Percentiles rank a stretch among this genome's conserved stretches.
These are phyloP conservation scores for Cryphonectria nitschkei DNA, from an alignment of 2,329 filamentous ascomycete species.

Conservation along the genomic window DNA sequence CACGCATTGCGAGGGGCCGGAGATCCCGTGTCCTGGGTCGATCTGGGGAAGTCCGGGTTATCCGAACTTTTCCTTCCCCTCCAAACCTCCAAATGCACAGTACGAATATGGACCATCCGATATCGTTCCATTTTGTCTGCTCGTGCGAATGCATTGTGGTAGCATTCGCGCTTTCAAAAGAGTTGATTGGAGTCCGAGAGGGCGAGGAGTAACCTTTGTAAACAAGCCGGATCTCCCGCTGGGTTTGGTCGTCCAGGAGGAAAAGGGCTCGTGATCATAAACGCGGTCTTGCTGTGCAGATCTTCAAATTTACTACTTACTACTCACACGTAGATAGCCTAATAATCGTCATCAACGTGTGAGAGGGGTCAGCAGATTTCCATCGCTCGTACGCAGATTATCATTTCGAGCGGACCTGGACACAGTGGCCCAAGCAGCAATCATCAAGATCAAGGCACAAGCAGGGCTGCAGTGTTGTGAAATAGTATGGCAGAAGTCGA, in stretches of 20 bases:
- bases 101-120: neutral
- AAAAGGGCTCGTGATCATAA: too few relatives aligned
- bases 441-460: too few relatives aligned
- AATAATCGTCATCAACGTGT: too few relatives aligned
- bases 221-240: neutral
- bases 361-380: too few relatives aligned
- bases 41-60: neutral
- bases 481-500: neutral
- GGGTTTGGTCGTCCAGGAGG: too few relatives aligned
- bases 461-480: neutral
- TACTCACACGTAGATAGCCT: too few relatives aligned
- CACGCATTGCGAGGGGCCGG: neutral
- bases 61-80: neutral
- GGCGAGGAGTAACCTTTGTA: neutral
- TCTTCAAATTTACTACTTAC: too few relatives aligned
- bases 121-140: neutral
- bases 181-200: neutral
- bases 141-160: neutral
- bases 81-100: neutral
- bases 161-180: neutral
- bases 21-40: neutral
- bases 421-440: too few relatives aligned
- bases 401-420: too few relatives aligned
- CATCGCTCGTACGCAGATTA: too few relatives aligned
- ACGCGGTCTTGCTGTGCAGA: too few relatives aligned